Base-by-base conservation (phyloP, 306 rosid species). In the Casuarina glauca region DNA sequence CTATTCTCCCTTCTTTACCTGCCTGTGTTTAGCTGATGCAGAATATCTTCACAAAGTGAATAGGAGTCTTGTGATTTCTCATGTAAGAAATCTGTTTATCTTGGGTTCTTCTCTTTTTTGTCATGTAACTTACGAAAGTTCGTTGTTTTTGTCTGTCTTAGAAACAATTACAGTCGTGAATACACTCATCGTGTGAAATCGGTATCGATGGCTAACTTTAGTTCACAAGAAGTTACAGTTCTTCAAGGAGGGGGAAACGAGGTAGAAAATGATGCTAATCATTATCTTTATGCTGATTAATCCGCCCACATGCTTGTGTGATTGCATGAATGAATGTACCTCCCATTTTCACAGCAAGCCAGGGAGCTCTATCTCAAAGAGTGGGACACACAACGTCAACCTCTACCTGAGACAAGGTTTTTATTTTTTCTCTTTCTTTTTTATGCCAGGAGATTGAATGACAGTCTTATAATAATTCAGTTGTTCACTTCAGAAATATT, bases 211-310 rank as follows among this genome's bases (percentile, higher is more conserved):
- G 96, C 98, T 32, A 95, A 91, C 83, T 95, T 95, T 84, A 88
- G 97, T 49, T 89, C 91, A 4, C 98, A 95, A 89, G 98, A 95
- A 92, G 98, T 92, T 76, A 84, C 42, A 69, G 89, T 97, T 45
- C 98, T 95, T 82, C 97, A 92, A 85, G 97, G 82, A 82, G 98
- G 98, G 50, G 98, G 98, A 81, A 95, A 95, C 84, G 89, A 95
- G 93, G 97, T 92, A 89, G 64, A 16, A 35, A 26, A 26, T 26
- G 32, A 62, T 74, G 77, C 76, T 61, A 48, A 26, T 26, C 38
- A 77, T 54, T 15, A 52, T 41, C 50, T 46, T 49, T 72, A 69
- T 85, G 32, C 32, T 26, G 1, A 26, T 26, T 26, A 26, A 26
- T 26, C 32, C 32, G 32, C 32, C 32, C 32, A 26, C 32, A 26